These are phyloP conservation scores for Aspergillus steynii DNA, from an alignment of 495 filamentous ascomycete species.

Conservation along the genomic window DNA sequence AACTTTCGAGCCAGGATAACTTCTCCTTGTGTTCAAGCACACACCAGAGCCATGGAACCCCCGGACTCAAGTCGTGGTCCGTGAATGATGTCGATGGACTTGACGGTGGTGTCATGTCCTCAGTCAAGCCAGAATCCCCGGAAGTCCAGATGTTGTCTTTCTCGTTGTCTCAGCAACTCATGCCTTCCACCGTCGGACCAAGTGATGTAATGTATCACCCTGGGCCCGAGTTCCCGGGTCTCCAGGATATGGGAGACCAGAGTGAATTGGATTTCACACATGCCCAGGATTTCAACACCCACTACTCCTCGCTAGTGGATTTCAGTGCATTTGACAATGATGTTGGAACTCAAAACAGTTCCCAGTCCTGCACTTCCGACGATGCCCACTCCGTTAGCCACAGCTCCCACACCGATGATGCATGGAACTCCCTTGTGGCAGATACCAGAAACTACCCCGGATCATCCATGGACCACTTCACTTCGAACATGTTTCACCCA, in stretches of 20 bases:
- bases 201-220: constrained; percentile 48
- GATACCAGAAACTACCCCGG: constrained; percentile 41
- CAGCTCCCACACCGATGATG: constrained; percentile 43
- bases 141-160: constrained; percentile 51
- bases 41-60: constrained; percentile 36
- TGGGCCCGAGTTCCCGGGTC: constrained; percentile 44
- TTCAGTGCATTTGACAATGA: constrained; percentile 48
- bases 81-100: constrained; percentile 42
- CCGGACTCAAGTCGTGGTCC: constrained; percentile 43
- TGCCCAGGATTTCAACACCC: constrained; percentile 29
- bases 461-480: constrained; percentile 41
- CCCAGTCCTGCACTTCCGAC: constrained; percentile 39
- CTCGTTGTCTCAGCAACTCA: constrained; percentile 45
- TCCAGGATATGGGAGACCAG: constrained; percentile 42
- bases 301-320: constrained; percentile 44
- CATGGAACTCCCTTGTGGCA: constrained; percentile 44
- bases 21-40: constrained; percentile 45
- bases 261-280: constrained; percentile 43
- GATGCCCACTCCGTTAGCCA: constrained; percentile 45
- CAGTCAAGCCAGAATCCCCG: constrained; percentile 41
- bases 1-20: constrained; percentile 47
- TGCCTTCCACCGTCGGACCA: constrained; percentile 44
- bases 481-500: constrained; percentile 39
- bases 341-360: constrained; percentile 35
- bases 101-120: constrained; percentile 37